Base-by-base conservation (phyloP, 2,329 filamentous ascomycete genomes). In the Neophaeococcomyces mojaviensis region DNA sequence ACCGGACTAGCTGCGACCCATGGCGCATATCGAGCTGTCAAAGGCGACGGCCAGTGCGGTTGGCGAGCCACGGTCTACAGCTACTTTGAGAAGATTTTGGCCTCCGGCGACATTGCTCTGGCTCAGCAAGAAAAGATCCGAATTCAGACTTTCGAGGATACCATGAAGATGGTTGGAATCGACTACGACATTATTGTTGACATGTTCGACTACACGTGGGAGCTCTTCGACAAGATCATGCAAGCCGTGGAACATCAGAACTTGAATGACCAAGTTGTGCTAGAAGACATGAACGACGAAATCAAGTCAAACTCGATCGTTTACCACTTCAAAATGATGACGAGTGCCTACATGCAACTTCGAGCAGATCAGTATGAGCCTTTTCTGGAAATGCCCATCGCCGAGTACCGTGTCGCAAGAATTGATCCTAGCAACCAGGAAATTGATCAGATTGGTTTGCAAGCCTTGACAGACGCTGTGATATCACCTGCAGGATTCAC, bases 41-140 rank as follows among this genome's bases (percentile, higher is more conserved):
- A 85, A 65, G 90, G 92, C 44, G 90, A 97, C 68, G 92, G 92
- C 49, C 94, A 94, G 63, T 97, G 92, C 68, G 92, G 90, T 59
- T 97, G 92, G 90, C 80, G 90, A 83, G 92, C 90, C 96, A 75
- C 95, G 61, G 88, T 83, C 19, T 98, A 94, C 65, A 82, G 82
- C 54, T 97, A 96, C 66, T 95, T 94, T 61, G 92, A 98, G 67
- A 83, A 81, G 37, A 74, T 97, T 45, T 73, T 90, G 57, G 78
- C 79, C 53, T 69, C 77, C 38, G 80, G 79, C 56, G 81, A 88
- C 61, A 69, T 71, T 47, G 69, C 70, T 52, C 78, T 81, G 55
- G 72, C 94, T 48, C 73, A 81, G 30, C 76, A 76, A 54, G 90
- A 97, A 66, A 71, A 81, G 47, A 73, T 76, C 19, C 82, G 90